Evolutionary conservation across 2,329 filamentous ascomycete species (phyloP).

Genomic region (Scopulariopsis brevicaulis): DNA sequence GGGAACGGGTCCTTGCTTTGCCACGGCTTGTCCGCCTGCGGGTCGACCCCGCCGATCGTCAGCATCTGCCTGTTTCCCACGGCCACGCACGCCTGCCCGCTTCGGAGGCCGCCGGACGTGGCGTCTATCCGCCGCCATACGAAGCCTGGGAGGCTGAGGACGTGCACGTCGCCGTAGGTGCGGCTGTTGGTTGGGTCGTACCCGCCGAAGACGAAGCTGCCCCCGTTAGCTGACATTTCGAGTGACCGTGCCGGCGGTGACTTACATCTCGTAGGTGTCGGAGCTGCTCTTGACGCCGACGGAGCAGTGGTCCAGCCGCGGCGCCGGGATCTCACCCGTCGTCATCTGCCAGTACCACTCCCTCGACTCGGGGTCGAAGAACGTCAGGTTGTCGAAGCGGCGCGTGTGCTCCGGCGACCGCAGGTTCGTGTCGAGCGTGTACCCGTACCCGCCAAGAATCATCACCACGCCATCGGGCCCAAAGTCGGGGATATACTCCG

Average conservation of each 20-base stretch:
- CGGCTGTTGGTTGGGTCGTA: not conserved
- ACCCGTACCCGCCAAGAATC: slow-evolving; percentile 5
- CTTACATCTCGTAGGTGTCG: slow-evolving; percentile 9
- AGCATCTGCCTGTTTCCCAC: slow-evolving; percentile 9
- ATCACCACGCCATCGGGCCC: slow-evolving; percentile 6
- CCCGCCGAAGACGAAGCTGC: slow-evolving; percentile 9
- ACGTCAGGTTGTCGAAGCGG: slow-evolving; percentile 8
- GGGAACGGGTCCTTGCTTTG: not conserved
- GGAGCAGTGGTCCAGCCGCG: slow-evolving; percentile 4
- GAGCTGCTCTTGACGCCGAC: slow-evolving; percentile 5
- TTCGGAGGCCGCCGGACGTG: not conserved
- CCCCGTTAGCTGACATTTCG: not conserved
- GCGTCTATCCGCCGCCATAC: slow-evolving; percentile 6
- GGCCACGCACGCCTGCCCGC: slow-evolving; percentile 4
- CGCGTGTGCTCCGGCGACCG: not conserved
- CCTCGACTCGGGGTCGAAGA: slow-evolving; percentile 7
- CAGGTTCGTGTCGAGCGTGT: not conserved
- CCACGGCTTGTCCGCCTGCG: not conserved
- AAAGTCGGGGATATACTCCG: slow-evolving; percentile 5
- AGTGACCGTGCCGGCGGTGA: no score
- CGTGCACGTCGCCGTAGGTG: slow-evolving; percentile 6
- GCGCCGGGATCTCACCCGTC: slow-evolving; percentile 5
- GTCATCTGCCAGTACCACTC: slow-evolving; percentile 7
- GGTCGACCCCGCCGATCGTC: slow-evolving; percentile 1
- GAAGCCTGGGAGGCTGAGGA: slow-evolving; percentile 9